Evolutionary conservation across 192 early-diverging fungal species (phyloP), one percentile per base, ranked within the genome.

Genomic region (Lobosporangium transversale): DNA sequence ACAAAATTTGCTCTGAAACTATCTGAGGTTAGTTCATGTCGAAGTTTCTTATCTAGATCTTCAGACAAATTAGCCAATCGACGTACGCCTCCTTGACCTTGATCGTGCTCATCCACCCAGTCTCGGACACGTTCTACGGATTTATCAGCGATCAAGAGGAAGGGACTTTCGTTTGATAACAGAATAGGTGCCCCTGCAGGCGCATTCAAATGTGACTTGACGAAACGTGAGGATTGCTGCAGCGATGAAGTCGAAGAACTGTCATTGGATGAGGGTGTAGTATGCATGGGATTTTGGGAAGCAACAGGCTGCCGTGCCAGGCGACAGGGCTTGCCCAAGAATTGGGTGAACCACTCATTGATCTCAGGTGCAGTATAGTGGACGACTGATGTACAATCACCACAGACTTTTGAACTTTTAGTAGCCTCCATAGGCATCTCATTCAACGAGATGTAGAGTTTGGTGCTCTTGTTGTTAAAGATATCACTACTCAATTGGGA

Each of bases 1-100:
- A 89, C 79, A 59, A 95, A 64, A 73, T 95, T 95, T 10, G 87
- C 87, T 7, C 94, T 84, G 70, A 92, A 92, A 36, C 84, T 84
- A 70, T 80, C 70, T 2, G 68, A 51, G 3, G 71, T 75, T 43
- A 75, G 21, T 11, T 75, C 66, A 53, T 64, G 73, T 21, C 54
- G 54, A 43, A 70, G 58, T 61, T 52, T 58, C 27, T 44, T 62
- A 30, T 62, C 58, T 30, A 51, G 32, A 15, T 53, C 55, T n/a
- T 51, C 35, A 6, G 48, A 66, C 10, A 53, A 17, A 26, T 75
- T 75, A 5, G 71, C 71, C 50, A 66, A 4, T 37, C 71, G n/a
- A 0, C 71, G 61, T 10, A 75, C 63, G 15, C 63, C 71, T 15
- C 71, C 71, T 27, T 75, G 71, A n/a, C 42, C 62, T 35, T 35